Evolutionary conservation across 371 early-diverging fungal species (phyloP).

Genomic region (Nematocida minor): DNA sequence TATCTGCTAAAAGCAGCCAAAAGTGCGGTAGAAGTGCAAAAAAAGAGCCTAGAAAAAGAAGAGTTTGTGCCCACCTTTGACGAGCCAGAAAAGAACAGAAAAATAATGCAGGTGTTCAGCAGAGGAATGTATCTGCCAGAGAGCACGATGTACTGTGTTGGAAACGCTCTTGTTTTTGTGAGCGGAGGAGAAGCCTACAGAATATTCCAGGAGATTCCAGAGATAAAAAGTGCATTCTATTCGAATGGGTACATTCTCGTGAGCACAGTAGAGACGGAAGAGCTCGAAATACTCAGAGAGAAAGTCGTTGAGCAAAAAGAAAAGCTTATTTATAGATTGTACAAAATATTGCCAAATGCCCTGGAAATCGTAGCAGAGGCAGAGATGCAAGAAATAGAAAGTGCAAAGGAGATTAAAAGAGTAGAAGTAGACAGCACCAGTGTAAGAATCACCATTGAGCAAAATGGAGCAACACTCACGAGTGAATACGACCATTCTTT

Average conservation of each 20-base stretch:
- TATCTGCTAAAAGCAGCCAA: background rate
- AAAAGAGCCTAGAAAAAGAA: background rate
- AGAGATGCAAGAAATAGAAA: background rate
- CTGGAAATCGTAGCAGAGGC: background rate
- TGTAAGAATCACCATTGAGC: background rate
- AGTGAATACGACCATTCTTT: no score
- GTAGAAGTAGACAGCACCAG: background rate
- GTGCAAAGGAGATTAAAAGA: background rate
- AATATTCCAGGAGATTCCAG: background rate
- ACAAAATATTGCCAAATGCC: background rate
- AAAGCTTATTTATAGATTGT: background rate
- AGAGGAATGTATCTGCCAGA: background rate
- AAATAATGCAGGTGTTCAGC: background rate
- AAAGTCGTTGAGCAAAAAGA: background rate
- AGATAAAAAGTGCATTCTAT: background rate
- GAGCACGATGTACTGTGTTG: background rate
- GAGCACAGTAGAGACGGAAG: background rate
- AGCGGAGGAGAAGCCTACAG: background rate
- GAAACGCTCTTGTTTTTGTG: background rate
- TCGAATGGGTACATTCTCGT: constrained; percentile 6
- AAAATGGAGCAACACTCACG: no score
- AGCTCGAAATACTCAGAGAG: background rate
- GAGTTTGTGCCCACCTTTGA: background rate
- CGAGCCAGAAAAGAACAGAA: background rate
- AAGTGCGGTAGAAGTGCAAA: background rate